Conservation (phyloP, 2,329 filamentous ascomycete species). For the Thielaviopsis musarum region DNA sequence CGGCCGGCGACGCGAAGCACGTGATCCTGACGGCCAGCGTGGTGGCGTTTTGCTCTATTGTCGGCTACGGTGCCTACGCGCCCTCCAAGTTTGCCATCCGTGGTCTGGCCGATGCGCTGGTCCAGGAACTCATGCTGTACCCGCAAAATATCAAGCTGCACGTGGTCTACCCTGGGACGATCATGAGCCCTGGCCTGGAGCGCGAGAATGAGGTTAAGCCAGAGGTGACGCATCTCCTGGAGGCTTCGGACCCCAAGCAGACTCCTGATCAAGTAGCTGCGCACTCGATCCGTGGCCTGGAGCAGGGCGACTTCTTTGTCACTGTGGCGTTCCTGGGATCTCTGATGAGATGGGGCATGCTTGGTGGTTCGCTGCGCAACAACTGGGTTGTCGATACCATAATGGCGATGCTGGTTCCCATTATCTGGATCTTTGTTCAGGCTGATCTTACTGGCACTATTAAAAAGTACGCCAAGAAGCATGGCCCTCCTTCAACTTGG, state of each 20-base stretch:
- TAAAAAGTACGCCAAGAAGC: conserved; percentile 34
- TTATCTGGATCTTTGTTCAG: conserved; percentile 42
- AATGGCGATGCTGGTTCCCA: conserved; percentile 32
- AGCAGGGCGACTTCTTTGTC: conserved; percentile 65
- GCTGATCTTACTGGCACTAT: conserved; percentile 41
- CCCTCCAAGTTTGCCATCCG: conserved; percentile 76
- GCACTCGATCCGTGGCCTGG: conserved; percentile 53
- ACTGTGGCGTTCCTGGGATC: conserved; percentile 57
- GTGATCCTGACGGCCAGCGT: conserved; percentile 77
- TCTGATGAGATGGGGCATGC: conserved; percentile 47
- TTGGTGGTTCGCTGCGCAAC: conserved; percentile 40
- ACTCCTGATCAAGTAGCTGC: conserved; percentile 62
- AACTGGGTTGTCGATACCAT: conserved; percentile 44
- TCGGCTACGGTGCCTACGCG: conserved; percentile 71
- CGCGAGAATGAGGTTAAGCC: conserved; percentile 69
- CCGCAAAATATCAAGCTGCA: conserved; percentile 69
- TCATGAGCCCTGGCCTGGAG: conserved; percentile 57
- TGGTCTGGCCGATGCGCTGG: conserved; percentile 64
- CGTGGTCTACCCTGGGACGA: conserved; percentile 70
- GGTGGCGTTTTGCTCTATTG: conserved; percentile 56
- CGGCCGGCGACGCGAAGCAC: conserved; percentile 40
- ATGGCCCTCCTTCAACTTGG: conserved; percentile 40
- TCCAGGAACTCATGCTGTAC: conserved; percentile 74
- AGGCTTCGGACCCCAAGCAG: conserved; percentile 67
- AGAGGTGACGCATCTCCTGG: conserved; percentile 58